Evolutionary conservation across 2,329 filamentous ascomycete genomes (phyloP), one percentile per base, ranked within the genome.

Genomic region (Penicillium brevicompactum): DNA sequence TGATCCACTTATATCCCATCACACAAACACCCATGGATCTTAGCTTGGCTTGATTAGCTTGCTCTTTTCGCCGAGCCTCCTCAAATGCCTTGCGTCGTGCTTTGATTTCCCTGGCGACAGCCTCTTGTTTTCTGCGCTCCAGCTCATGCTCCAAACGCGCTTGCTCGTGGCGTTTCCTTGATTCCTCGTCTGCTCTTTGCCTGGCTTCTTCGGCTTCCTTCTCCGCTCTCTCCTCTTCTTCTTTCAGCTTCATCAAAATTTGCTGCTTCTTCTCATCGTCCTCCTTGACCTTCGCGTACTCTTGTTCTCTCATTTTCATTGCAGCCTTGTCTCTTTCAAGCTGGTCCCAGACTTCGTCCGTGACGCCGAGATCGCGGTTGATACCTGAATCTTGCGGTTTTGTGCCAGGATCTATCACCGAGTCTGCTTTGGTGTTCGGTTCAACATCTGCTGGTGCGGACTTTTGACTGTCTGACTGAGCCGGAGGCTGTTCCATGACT

Each of bases 1-100:
- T 84, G 24, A 88, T 84, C 88, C 88, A 91, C 0, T 54, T 51
- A 64, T 46, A 91, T 0, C 87, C 88, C 16, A 51, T 37, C 0
- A 77, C 75, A 67, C 88, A 92, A 0, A 70, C 47, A 0, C 87
- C 87, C 74, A 84, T 76, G 1, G 60, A 30, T 59, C 66, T 70
- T 59, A 91, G 66, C 62, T 81, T 85, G 38, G 65, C 60, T 70
- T 82, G 78, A 10, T 37, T 22, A n/a, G 62, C 69, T 16, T 69
- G 64, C 55, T 82, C 78, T 57, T 76, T 71, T 57, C 65, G 73
- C 44, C 66, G 71, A 42, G 65, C 63, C 60, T 76, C 67, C 5
- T 16, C 40, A 6, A 31, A 13, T 30, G 49, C 50, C 56, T 73
- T 65, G 54, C 43, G 61, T n/a, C 53, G 76, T 76, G 56, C 79